Evolutionary conservation across 257 asterid species (phyloP).

Genomic region (Galeopsis tetrahit): DNA sequence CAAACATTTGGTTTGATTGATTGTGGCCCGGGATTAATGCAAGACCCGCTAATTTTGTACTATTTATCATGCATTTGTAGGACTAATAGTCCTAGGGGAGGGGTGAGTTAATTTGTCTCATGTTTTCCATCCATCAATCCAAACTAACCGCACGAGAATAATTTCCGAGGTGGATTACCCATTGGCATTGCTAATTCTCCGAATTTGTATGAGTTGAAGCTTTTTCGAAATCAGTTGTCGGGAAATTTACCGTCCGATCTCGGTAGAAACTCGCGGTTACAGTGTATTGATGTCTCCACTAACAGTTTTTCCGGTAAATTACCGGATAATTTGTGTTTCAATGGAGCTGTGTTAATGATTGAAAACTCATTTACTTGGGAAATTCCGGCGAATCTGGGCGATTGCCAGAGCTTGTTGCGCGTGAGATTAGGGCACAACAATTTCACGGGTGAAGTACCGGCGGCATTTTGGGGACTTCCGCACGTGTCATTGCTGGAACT

Average conservation of each 20-base stretch:
- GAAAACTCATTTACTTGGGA: constrained; percentile 65
- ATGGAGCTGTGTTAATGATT: constrained; percentile 56
- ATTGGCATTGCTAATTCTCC: constrained; percentile 60
- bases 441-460: constrained; percentile 71
- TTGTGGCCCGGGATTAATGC: no score
- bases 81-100: no score
- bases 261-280: constrained; percentile 65
- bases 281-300: constrained; percentile 77
- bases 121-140: no score
- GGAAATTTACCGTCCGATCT: constrained; percentile 62
- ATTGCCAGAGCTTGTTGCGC: constrained; percentile 68
- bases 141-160: no score
- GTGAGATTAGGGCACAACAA: constrained; percentile 70
- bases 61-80: no score
- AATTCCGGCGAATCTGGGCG: constrained; percentile 63
- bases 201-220: constrained; percentile 73
- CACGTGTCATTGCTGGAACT: constrained; percentile 78
- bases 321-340: constrained; percentile 61
- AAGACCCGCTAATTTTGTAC: no score
- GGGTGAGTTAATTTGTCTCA: no score
- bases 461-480: constrained; percentile 77
- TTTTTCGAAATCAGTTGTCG: constrained; percentile 57
- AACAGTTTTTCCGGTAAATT: constrained; percentile 65
- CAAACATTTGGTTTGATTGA: no score
- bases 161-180: constrained; percentile 64